Conservation (phyloP, 2,329 filamentous ascomycete genomes). For the Calonectria crousiana region DNA sequence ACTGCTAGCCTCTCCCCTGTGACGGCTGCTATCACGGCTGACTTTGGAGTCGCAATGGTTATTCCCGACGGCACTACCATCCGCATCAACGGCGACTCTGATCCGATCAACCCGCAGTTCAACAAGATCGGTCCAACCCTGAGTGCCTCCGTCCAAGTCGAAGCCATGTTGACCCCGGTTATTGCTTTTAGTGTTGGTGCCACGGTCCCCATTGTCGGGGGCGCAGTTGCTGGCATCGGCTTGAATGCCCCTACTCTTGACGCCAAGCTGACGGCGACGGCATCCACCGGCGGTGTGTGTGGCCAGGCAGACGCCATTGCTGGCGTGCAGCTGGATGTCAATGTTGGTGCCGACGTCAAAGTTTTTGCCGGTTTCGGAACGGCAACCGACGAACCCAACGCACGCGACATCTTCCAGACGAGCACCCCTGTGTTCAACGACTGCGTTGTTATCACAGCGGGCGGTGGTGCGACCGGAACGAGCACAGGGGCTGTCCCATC, state of each 20-base stretch:
- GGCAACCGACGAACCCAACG: neutral
- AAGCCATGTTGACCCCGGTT: neutral
- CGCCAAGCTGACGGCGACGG: neutral
- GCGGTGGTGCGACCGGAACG: neutral
- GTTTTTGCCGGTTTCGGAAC: neutral
- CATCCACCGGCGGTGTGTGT: neutral
- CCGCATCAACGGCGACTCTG: neutral
- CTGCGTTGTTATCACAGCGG: neutral
- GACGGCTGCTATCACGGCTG: neutral
- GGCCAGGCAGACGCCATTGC: neutral
- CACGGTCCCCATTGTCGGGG: neutral
- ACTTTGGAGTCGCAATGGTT: neutral
- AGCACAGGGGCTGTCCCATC: neutral
- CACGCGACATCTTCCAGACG: neutral
- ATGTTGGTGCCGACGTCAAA: neutral
- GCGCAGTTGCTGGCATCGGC: neutral
- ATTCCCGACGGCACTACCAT: neutral
- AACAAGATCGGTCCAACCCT: neutral
- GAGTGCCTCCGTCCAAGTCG: neutral
- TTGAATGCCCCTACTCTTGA: neutral
- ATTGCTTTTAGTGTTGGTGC: neutral
- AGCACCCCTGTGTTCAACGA: neutral
- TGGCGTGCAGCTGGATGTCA: neutral
- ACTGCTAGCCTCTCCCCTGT: neutral
- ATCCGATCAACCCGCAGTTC: neutral